Evolutionary conservation across 2,329 filamentous ascomycete species (phyloP).

Genomic region (Colletotrichum neosansevieriae): DNA sequence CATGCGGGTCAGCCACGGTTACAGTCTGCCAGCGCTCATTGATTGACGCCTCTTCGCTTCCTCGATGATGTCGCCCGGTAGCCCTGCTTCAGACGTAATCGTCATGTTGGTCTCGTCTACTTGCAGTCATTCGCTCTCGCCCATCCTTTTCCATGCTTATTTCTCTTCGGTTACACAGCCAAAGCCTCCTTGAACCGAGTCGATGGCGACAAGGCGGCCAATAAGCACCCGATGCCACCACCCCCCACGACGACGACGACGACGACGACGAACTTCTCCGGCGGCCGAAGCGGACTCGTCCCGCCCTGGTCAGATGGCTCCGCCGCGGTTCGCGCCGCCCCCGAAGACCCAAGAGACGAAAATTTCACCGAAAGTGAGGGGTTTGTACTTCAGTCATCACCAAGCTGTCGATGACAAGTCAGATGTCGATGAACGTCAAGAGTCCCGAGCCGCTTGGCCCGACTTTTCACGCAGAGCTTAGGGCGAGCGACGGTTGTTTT

Average conservation of each 20-base stretch:
- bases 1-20: constrained; percentile 26
- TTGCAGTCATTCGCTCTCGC: neutral
- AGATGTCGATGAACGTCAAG: constrained; percentile 5
- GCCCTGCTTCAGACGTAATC: neutral
- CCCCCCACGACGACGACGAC: neutral
- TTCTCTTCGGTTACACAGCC: constrained; percentile 11
- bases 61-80: neutral
- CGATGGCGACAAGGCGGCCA: constrained; percentile 17
- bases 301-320: neutral
- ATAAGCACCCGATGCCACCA: constrained; percentile 4
- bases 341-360: neutral
- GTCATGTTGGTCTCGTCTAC: neutral
- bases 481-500: constrained; percentile 2
- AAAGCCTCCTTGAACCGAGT: neutral
- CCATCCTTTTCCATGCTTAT: neutral
- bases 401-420: constrained; percentile 18
- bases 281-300: neutral
- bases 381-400: constrained; percentile 5
- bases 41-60: neutral
- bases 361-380: constrained; percentile 22
- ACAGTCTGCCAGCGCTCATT: constrained; percentile 12
- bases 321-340: neutral
- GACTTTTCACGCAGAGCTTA: constrained; percentile 1
- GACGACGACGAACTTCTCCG: neutral
- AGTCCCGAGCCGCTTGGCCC: neutral